Conservation (phyloP, 2,329 filamentous ascomycete genomes). For the Bimuria novae-zelandiae region DNA sequence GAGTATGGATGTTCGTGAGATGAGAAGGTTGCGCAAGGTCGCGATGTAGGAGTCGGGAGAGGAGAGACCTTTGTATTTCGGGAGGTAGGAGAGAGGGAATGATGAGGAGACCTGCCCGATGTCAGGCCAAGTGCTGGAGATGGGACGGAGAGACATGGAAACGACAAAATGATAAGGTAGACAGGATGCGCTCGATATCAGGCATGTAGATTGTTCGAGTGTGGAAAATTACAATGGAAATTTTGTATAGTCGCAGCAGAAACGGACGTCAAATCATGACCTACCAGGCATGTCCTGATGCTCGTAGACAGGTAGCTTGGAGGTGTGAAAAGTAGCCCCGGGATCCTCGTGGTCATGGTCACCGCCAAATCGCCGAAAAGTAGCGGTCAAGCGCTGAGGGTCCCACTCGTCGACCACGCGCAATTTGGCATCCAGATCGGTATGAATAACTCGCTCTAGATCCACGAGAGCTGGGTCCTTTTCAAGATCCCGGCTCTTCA, state of each 20-base stretch:
- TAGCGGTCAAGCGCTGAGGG: constrained; percentile 22
- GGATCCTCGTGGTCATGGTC: constrained; percentile 11
- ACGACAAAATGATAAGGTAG: too few species aligned
- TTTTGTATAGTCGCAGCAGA: too few species aligned
- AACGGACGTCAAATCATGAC: constrained; percentile 15
- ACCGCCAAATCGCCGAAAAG: constrained; percentile 31
- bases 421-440: constrained; percentile 25
- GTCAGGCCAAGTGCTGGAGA: constrained; percentile 19
- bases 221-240: too few species aligned
- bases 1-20: constrained; percentile 87
- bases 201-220: too few species aligned
- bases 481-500: constrained; percentile 56
- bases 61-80: constrained; percentile 68
- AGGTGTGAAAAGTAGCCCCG: constrained; percentile 3
- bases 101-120: constrained; percentile 71
- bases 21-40: constrained; percentile 76
- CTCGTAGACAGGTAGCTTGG: constrained; percentile 57
- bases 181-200: too few species aligned
- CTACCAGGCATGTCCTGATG: constrained; percentile 71
- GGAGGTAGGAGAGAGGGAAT: constrained; percentile 75
- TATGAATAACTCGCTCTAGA: constrained; percentile 36
- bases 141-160: not conserved
- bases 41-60: constrained; percentile 75
- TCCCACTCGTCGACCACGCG: constrained; percentile 29
- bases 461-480: constrained; percentile 53